Evolutionary conservation across 257 asterid genomes (phyloP).

Genomic region (Asclepias syriaca): DNA sequence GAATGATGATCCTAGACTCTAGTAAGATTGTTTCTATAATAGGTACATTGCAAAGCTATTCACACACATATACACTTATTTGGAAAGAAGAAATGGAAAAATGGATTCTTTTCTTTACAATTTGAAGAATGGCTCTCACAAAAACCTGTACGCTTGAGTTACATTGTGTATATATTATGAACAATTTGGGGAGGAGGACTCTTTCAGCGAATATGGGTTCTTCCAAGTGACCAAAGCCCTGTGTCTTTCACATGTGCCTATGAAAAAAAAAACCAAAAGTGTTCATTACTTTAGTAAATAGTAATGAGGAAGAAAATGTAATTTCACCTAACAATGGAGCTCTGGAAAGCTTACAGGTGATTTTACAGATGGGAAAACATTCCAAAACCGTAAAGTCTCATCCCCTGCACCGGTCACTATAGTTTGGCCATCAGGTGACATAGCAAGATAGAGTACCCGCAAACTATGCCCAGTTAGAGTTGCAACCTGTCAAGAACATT

Average conservation of each 20-base stretch:
- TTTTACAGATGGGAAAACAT: conserved; percentile 74
- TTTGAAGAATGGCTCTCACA: not conserved
- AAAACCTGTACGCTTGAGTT: no score
- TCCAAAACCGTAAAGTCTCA: conserved; percentile 94
- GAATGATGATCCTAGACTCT: not conserved
- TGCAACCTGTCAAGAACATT: conserved; percentile 54
- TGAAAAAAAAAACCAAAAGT: not conserved
- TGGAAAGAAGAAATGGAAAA: not conserved
- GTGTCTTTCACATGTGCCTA: conserved; percentile 76
- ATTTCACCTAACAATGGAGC: no score
- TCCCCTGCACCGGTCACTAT: conserved; percentile 98
- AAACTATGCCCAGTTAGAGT: conserved; percentile 88
- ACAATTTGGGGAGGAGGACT: not conserved
- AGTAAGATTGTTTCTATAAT: not conserved
- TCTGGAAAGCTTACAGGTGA: conserved; percentile 51
- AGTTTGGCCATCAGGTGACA: conserved; percentile 99
- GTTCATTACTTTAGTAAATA: not conserved
- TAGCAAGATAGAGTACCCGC: conserved; percentile 85
- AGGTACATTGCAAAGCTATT: not conserved
- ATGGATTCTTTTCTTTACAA: not conserved
- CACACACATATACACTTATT: not conserved
- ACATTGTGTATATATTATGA: no score
- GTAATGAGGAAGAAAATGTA: no score
- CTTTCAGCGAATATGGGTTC: conserved; percentile 61
- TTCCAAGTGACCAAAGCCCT: conserved; percentile 90